Conservation (phyloP, 352 stramenopile genomes). For the Phytophthora sp. region DNA sequence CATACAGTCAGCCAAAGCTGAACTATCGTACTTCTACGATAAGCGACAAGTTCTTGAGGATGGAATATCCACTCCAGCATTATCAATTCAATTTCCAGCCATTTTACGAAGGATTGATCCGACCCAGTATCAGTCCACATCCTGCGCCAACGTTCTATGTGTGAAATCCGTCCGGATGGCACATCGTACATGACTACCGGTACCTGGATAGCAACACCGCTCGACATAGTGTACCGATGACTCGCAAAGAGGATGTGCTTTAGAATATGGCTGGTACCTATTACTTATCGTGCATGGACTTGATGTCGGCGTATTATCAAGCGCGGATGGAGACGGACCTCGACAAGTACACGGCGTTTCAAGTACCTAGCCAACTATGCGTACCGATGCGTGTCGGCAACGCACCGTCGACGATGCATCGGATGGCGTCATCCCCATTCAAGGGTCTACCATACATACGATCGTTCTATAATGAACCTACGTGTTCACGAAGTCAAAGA, state of each 20-base stretch:
- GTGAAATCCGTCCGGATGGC: slow-evolving; percentile 30
- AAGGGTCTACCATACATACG: background rate
- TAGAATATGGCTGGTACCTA: slow-evolving; percentile 27
- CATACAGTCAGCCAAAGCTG: too few species aligned
- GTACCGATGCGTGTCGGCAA: too few species aligned
- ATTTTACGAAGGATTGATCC: too few species aligned
- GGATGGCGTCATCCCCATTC: background rate
- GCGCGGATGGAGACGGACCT: too few species aligned
- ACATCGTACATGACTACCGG: slow-evolving; percentile 35
- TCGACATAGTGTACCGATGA: slow-evolving; percentile 5
- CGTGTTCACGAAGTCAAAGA: background rate
- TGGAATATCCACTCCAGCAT: too few species aligned
- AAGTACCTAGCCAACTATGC: too few species aligned
- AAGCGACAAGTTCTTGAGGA: too few species aligned
- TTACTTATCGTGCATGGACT: slow-evolving; percentile 25
- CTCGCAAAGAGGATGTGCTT: slow-evolving; percentile 34
- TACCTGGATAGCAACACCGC: slow-evolving; percentile 20
- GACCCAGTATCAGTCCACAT: too few species aligned
- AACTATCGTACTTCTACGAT: too few species aligned
- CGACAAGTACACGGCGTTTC: too few species aligned
- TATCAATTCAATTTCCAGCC: too few species aligned
- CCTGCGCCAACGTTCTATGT: slow-evolving; percentile 35
- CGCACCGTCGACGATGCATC: background rate
- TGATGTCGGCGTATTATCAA: too few species aligned
- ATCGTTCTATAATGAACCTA: background rate